Evolutionary conservation across 2,329 filamentous ascomycete species (phyloP).

Genomic region (Pseudonectria buxi): DNA sequence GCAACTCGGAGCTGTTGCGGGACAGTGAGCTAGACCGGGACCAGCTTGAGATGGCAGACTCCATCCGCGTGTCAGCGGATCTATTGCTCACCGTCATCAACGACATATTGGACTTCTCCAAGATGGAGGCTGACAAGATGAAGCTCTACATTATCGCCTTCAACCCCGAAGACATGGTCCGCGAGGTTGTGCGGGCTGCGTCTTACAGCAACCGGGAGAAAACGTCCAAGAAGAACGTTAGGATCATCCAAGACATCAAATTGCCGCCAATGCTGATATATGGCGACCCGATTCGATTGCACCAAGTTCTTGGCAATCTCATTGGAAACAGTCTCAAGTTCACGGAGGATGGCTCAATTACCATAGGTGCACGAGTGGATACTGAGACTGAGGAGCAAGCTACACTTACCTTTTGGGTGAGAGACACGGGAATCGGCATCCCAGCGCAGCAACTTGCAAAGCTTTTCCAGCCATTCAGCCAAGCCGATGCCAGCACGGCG

Average conservation of each 20-base stretch:
- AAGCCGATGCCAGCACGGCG: constrained; percentile 85
- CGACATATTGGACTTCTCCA: constrained; percentile 92
- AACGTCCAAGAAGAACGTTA: constrained; percentile 55
- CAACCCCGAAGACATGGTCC: constrained; percentile 60
- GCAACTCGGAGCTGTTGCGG: constrained; percentile 75
- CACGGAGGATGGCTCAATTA: constrained; percentile 79
- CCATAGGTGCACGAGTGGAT: constrained; percentile 69
- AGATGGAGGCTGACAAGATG: constrained; percentile 83
- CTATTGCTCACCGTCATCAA: constrained; percentile 89
- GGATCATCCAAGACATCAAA: constrained; percentile 64
- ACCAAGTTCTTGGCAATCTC: constrained; percentile 71
- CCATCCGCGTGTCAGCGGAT: constrained; percentile 79
- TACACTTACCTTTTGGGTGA: constrained; percentile 75
- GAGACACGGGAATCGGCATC: constrained; percentile 89
- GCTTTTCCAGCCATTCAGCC: constrained; percentile 86
- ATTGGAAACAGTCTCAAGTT: constrained; percentile 94
- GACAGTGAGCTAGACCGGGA: constrained; percentile 70
- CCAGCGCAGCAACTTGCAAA: constrained; percentile 74
- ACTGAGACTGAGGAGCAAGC: constrained; percentile 63
- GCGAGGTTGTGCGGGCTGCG: constrained; percentile 58
- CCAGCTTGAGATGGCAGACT: constrained; percentile 80
- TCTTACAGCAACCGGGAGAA: constrained; percentile 61
- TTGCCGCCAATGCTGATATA: constrained; percentile 66
- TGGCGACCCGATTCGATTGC: constrained; percentile 59
- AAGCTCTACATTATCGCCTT: constrained; percentile 69